Percentiles rank a stretch among this genome's conserved stretches.
Conservation (phyloP, 2,329 filamentous ascomycete species). For the Phialemoniopsis sp. region DNA sequence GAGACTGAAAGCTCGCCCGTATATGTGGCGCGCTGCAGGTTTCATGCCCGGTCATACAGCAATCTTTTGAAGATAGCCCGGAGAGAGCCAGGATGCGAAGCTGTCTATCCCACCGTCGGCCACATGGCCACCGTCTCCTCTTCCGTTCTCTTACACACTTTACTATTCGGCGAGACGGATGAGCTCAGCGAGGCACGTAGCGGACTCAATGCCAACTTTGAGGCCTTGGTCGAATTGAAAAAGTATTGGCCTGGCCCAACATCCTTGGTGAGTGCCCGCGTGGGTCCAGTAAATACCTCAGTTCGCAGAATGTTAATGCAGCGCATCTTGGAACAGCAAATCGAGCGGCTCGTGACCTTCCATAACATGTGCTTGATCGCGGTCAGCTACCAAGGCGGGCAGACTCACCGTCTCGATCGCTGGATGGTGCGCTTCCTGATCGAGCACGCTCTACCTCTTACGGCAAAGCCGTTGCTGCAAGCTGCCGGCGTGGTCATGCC, state of each 20-base stretch:
- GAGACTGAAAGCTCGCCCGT: neutral
- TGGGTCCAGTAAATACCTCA: no score
- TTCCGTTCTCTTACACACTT: conserved; percentile 23
- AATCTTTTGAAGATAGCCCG: neutral
- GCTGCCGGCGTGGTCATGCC: no score
- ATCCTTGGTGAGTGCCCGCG: no score
- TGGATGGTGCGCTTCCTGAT: conserved; percentile 12
- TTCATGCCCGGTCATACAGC: neutral
- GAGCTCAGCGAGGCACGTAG: conserved; percentile 3
- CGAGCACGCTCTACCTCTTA: conserved; percentile 8
- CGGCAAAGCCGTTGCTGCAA: conserved; percentile 1
- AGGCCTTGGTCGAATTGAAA: conserved; percentile 8
- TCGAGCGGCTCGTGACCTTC: conserved; percentile 7
- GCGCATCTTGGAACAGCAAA: no score
- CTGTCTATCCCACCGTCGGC: conserved; percentile 22
- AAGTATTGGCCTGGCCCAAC: conserved; percentile 9
- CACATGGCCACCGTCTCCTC: conserved; percentile 29
- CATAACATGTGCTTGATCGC: conserved; percentile 6
- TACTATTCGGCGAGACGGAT: conserved; percentile 20
- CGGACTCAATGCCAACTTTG: conserved; percentile 8
- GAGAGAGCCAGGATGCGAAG: conserved; percentile 15
- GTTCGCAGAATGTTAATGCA: conserved; percentile 6
- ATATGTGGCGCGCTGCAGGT: neutral
- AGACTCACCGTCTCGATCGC: conserved; percentile 7
- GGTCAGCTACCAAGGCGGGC: conserved; percentile 1